Evolutionary conservation across 441 rosid genomes (phyloP), one percentile per base, ranked within the genome.

Genomic region (Arabidopsis hybrid): DNA sequence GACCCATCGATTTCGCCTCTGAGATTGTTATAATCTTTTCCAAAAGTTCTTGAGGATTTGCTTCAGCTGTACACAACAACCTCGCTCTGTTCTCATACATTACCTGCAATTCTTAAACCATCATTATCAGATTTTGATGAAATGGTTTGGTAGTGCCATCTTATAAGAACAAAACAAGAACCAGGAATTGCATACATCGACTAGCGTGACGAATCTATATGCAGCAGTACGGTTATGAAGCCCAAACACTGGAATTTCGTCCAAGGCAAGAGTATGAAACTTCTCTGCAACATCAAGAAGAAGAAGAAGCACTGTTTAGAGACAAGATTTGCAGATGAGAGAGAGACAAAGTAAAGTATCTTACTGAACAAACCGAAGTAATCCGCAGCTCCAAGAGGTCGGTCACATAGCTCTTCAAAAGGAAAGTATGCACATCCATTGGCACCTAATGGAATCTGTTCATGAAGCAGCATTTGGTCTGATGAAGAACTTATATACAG

Each of bases 331-430:
- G 38, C 38, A 8, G 45, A 52, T 72, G 42, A 64, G 49, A 62
- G 6, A 69, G 39, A 52, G 36, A 7, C 31, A 45, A 57, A 18
- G 60, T 12, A 3, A 40, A 42, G 66, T 67, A 70, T 85, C 98
- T 88, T 85, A 95, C 98, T 95, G 84, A 80, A 95, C 72, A 95
- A 80, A 75, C 99, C 99, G 61, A 95, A 90, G 80, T 95, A 95
- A 78, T 95, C 99, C 1, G 99, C 98, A 75, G 99, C 95, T 73
- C 99, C 98, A 40, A 93, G 97, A 73, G 99, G 99, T 64, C 66
- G 86, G 71, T 95, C 97, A 42, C 99, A 95, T 71, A 93, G 87
- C 35, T 91, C 99, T 78, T 93, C 92, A 58, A 95, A 95, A 56
- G 85, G 68, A 84, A 95, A 91, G 85, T 85, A 93, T 50, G 99